Percentiles rank a stretch among this genome's conserved stretches.
Conservation (phyloP, 371 early-diverging fungal species). For the Mucor saturninus region DNA sequence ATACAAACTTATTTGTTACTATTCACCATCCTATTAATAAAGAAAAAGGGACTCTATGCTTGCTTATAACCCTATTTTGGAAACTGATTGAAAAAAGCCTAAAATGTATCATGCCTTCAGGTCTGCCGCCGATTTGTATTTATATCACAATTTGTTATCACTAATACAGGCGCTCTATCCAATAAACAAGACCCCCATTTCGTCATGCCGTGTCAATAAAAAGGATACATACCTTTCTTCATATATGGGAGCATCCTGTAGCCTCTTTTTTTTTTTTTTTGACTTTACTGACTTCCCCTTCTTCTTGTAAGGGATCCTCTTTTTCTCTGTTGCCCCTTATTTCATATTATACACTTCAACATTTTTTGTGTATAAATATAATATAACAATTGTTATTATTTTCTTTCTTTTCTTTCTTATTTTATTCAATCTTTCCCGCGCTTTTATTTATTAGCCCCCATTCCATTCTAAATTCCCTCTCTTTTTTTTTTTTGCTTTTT, state of each 20-base stretch:
- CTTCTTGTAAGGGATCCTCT: constrained; percentile 7
- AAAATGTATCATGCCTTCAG: constrained; percentile 21
- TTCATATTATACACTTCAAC: constrained; percentile 10
- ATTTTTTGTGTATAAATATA: constrained; percentile 8
- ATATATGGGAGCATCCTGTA: constrained; percentile 1
- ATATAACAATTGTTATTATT: constrained; percentile 6
- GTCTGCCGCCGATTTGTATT: constrained; percentile 12
- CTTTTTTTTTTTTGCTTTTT: constrained; percentile 17
- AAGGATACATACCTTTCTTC: constrained; percentile 4
- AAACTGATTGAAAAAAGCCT: constrained; percentile 4
- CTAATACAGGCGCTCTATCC: neutral
- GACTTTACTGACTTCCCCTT: constrained; percentile 16
- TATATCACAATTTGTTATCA: constrained; percentile 4
- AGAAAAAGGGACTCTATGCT: neutral
- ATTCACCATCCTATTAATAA: too few species aligned
- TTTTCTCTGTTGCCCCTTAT: constrained; percentile 14
- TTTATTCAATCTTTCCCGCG: constrained; percentile 14
- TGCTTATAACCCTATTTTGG: neutral
- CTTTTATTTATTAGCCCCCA: constrained; percentile 14
- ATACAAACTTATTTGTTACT: too few species aligned
- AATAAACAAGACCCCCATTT: constrained; percentile 11
- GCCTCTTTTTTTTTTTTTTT: constrained; percentile 1
- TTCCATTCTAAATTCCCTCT: constrained; percentile 10
- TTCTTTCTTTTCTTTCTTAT: constrained; percentile 6
- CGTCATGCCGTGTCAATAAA: constrained; percentile 27